These are phyloP conservation scores for Pichia heedii DNA, from an alignment of 805 yeast genomes.

Conservation along the genomic window DNA sequence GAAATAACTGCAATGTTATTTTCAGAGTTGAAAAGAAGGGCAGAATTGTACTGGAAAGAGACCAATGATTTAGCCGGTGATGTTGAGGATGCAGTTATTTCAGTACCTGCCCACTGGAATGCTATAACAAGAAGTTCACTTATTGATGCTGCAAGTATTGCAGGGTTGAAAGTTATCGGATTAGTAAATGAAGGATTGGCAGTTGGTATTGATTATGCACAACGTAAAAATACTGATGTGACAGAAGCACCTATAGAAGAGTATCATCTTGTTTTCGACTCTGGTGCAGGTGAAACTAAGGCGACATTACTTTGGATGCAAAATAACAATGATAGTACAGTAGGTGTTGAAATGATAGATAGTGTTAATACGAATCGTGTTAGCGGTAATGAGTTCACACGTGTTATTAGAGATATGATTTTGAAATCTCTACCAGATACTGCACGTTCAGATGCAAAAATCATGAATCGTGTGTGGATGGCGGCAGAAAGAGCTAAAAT, in stretches of 20 bases:
- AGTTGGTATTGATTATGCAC: conserved; percentile 73
- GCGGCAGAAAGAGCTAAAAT: conserved; percentile 85
- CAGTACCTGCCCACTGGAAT: conserved; percentile 67
- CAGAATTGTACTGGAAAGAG: conserved; percentile 48
- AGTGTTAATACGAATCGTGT: conserved; percentile 57
- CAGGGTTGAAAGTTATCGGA: conserved; percentile 55
- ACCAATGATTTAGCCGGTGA: conserved; percentile 37
- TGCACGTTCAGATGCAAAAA: conserved; percentile 41
- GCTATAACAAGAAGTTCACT: conserved; percentile 62
- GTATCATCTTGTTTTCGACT: conserved; percentile 70
- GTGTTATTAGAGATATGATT: conserved; percentile 51
- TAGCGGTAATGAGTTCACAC: conserved; percentile 73
- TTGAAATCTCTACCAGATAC: conserved; percentile 22
- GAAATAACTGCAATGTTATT: conserved; percentile 81
- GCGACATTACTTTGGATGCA: conserved; percentile 72
- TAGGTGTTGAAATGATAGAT: conserved; percentile 56
- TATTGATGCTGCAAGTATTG: conserved; percentile 60
- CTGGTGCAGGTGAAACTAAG: conserved; percentile 87
- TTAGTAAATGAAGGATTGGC: conserved; percentile 90
- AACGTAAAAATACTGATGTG: conserved; percentile 34
- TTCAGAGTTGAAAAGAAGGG: conserved; percentile 55
- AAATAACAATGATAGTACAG: conserved; percentile 30
- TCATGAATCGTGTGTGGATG: conserved; percentile 61
- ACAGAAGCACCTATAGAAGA: conserved; percentile 32
- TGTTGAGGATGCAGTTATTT: conserved; percentile 59